Evolutionary conservation across 306 rosid genomes (phyloP), one percentile per base, ranked within the genome.

Genomic region (Glycyrrhiza uralensis): DNA sequence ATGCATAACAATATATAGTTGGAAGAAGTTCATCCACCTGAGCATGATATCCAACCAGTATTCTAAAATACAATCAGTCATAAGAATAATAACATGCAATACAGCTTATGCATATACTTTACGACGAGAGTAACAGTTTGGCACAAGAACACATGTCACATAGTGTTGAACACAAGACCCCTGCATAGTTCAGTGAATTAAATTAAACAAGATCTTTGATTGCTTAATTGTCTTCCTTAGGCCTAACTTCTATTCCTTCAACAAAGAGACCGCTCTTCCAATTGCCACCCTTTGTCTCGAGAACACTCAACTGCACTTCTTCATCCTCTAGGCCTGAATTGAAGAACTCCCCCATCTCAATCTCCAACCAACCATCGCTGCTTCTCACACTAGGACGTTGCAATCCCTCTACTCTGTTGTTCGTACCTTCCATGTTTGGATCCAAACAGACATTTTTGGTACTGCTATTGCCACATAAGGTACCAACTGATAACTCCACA

Each of bases 211-310:
- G 5, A 19, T 4, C 8, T 22, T 17, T 14, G 6, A 26, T 49
- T 77, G 26, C 13, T 46, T 59, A 49, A 35, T 59, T 36, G 2
- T 19, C 14, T 24, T 78, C 24, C 75, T 81, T 78, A 3, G 92
- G 90, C 82, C 90, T 86, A 65, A 90, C 49, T 49, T 90, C 94
- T 56, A 90, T 81, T 73, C 95, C 97, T 83, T 90, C 81, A 20
- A 90, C 6, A 17, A 85, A 38, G 32, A 88, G 82, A 20, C 94
- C 94, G 0, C 71, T 52, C 76, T 90, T 90, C 90, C 80, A 78
- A 3, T 51, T 12, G 15, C 87, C 85, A 20, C 75, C 71, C 20
- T 2, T 56, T 3, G 46, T 46, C 80, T 84, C 92, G 2, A 6
- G 4, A 41, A 84, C 59, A 50, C 81, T 75, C 83, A 90, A 75